Base-by-base conservation (phyloP, 2,329 filamentous ascomycete species). In the Anisogramma anomala region DNA sequence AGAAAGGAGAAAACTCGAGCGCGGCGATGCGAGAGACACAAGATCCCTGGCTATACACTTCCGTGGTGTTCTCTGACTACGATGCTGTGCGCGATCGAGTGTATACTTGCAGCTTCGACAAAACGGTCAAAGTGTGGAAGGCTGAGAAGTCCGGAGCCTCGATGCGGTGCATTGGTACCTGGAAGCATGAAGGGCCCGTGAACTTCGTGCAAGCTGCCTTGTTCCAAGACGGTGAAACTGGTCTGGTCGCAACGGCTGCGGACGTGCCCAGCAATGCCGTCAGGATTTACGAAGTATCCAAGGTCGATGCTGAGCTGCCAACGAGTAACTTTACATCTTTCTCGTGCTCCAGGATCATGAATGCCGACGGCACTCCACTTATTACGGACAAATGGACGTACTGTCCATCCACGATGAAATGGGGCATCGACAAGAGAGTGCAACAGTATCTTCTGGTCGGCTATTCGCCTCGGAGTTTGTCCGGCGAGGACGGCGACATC, bases 31-130 rank as follows among this genome's bases (percentile, higher is more conserved):
- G 68, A 2, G 63, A 66, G 46, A 74, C 67, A 28, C 74, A 79
- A 46, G 72, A 76, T 36, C 72, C 71, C 0, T 81, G 76, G 75
- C 59, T 80, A 0, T 81, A 77, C 49, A 71, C 73, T 0, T 79
- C 77, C 0, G 75, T 81, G 0, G 75, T 78, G 0, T 72, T 72
- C 4, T 77, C 74, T 0, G 72, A 77, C 39, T 74, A 73, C 48
- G 70, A 73, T 42, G 50, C 58, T 2, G 42, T 48, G 0, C 62
- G 62, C 20, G 58, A 64, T 2, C 56, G 69, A 4, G 68, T 66
- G 0, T 80, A 72, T 43, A 80, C 76, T 0, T 73, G 72, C 0
- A 74, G 74, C 48, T 81, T 78, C 47, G 77, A 81, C 50, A 62
- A 64, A 19, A 76, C 70, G 0, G 75, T 79, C 41, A 79, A 78